These are phyloP conservation scores for Escallonia rubra DNA, from an alignment of 129 eudicot species.

Conservation along the genomic window DNA sequence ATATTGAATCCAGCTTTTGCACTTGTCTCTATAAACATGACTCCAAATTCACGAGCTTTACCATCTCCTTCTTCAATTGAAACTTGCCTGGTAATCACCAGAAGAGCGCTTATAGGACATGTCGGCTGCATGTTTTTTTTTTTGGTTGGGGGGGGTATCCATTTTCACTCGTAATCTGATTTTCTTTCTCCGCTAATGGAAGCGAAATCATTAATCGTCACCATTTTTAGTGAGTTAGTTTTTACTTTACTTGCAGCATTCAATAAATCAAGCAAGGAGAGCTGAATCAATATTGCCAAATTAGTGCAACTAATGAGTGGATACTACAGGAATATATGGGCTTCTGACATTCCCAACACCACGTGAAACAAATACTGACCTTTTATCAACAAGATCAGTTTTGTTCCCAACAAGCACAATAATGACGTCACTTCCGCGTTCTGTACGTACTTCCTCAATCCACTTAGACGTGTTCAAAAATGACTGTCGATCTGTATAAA, in stretches of 20 bases:
- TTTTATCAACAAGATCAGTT: slow-evolving; percentile 94
- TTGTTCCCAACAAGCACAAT: slow-evolving; percentile 94
- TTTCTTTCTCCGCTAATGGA: too few species aligned
- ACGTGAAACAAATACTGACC: slow-evolving; percentile 28
- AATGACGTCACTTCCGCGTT: slow-evolving; percentile 78
- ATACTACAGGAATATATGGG: too few species aligned
- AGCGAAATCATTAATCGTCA: too few species aligned
- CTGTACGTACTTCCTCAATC: slow-evolving; percentile 89
- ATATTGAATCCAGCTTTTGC: slow-evolving; percentile 85
- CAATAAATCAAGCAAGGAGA: too few species aligned
- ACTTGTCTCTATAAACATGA: slow-evolving; percentile 83
- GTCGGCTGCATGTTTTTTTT: too few species aligned
- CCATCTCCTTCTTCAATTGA: slow-evolving; percentile 76
- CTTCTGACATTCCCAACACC: too few species aligned
- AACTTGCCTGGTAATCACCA: slow-evolving; percentile 58
- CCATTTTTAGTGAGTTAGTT: too few species aligned
- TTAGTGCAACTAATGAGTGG: too few species aligned
- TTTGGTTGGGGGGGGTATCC: too few species aligned
- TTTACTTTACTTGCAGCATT: too few species aligned
- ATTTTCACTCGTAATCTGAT: too few species aligned
- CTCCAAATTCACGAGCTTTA: slow-evolving; percentile 59
- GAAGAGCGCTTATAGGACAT: slow-evolving; percentile 4
- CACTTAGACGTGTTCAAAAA: slow-evolving; percentile 78
- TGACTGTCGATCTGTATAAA: slow-evolving; percentile 66
- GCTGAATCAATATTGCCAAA: too few species aligned